Percentiles rank a stretch among this genome's conserved stretches.
These are phyloP conservation scores for Spencermartinsiella ligniputridi DNA, from an alignment of 1,139 yeast genomes.

Conservation along the genomic window DNA sequence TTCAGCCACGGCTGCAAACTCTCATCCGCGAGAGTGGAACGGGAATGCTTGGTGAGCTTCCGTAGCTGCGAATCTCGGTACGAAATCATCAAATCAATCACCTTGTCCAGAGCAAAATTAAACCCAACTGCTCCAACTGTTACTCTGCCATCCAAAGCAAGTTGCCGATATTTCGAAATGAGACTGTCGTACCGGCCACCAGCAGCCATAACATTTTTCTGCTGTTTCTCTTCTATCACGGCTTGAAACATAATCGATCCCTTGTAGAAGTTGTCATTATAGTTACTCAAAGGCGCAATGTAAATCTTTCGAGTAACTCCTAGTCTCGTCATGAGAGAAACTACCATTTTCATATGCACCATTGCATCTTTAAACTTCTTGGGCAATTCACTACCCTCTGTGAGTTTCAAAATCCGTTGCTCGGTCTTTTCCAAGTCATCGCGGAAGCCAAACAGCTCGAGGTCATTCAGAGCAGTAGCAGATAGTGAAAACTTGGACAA, in stretches of 20 bases:
- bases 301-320: conserved; percentile 52
- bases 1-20: conserved; percentile 13
- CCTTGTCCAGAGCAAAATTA: conserved; percentile 62
- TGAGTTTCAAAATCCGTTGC: conserved; percentile 56
- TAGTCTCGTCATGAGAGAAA: conserved; percentile 50
- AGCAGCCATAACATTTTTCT: conserved; percentile 56
- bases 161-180: conserved; percentile 57
- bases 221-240: conserved; percentile 48
- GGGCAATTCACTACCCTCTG: conserved; percentile 71
- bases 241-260: conserved; percentile 89
- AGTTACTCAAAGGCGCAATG: conserved; percentile 72
- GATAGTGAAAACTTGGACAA: conserved; percentile 71
- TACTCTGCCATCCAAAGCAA: conserved; percentile 39
- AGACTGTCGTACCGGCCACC: conserved; percentile 89
- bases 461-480: conserved; percentile 74
- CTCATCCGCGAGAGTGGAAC: conserved; percentile 17
- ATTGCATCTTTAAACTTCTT: conserved; percentile 59
- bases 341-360: conserved; percentile 53
- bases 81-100: conserved; percentile 46
- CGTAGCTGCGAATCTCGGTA: conserved; percentile 26
- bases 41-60: conserved; percentile 17
- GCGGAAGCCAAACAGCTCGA: conserved; percentile 74
- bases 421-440: conserved; percentile 62
- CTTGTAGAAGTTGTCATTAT: conserved; percentile 70
- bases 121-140: conserved; percentile 76